phyloP scores from a whole-genome alignment of 148 eudicot genomes.

The Vaccinium corymbosum region DNA sequence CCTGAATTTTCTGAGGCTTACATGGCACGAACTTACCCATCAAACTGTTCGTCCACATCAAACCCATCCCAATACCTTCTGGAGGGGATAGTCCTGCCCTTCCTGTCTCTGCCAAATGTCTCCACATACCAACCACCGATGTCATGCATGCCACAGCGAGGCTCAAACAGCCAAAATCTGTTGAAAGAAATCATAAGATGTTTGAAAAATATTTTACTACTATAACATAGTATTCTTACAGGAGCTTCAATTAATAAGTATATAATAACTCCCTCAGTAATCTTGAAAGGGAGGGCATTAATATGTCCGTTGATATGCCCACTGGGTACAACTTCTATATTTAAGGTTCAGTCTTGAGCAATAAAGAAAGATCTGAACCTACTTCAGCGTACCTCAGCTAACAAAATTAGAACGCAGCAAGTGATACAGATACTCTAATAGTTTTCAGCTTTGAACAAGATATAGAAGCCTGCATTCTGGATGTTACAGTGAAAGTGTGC shows the following conservation, averaged over 20 bases:
- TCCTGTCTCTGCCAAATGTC: constrained; percentile 79
- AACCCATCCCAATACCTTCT: constrained; percentile 83
- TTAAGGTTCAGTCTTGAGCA: background rate
- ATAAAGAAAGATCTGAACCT: background rate
- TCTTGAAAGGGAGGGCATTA: background rate
- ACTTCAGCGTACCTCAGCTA: background rate
- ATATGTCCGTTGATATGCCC: background rate
- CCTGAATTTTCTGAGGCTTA: constrained; percentile 4
- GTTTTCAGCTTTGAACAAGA: background rate
- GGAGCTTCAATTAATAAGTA: background rate
- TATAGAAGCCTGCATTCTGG: background rate
- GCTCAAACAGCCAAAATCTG: constrained; percentile 97
- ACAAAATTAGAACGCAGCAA: background rate
- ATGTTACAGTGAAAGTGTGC: background rate
- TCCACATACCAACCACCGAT: constrained; percentile 98
- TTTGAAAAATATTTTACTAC: background rate
- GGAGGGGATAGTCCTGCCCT: constrained; percentile 57
- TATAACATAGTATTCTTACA: background rate
- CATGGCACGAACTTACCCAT: constrained; percentile 47
- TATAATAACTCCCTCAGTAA: background rate
- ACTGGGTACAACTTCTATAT: background rate
- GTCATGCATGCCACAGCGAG: constrained; percentile 94
- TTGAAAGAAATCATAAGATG: constrained; percentile 7
- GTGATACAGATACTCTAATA: background rate
- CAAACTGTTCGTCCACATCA: constrained; percentile 43